Conservation (phyloP, 2,329 filamentous ascomycete genomes). For the Aspergillus nomiae region DNA sequence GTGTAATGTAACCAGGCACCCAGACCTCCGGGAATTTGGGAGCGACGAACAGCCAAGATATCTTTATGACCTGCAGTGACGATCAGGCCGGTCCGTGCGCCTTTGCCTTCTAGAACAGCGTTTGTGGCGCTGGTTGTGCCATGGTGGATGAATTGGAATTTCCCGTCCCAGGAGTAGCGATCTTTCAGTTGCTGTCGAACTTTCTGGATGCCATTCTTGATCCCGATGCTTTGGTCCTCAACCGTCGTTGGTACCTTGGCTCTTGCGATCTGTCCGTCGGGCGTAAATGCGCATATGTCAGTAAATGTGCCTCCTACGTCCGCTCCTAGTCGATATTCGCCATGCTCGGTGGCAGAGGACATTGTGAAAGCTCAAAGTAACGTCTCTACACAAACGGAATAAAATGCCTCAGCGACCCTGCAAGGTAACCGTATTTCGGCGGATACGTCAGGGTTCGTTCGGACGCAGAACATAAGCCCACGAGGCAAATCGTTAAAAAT, state of each 20-base stretch:
- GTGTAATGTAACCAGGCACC: constrained; percentile 54
- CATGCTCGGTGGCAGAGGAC: not conserved
- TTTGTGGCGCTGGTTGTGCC: constrained; percentile 55
- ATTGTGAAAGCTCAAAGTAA: not conserved
- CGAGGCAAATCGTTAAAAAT: not conserved
- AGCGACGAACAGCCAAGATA: constrained; percentile 49
- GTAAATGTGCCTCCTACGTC: constrained; percentile 49
- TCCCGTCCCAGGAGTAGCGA: constrained; percentile 45
- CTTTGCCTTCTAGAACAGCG: constrained; percentile 53
- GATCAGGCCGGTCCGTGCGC: constrained; percentile 50
- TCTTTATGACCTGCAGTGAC: constrained; percentile 55
- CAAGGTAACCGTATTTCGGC: not conserved
- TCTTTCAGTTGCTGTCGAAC: constrained; percentile 42
- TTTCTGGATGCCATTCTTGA: constrained; percentile 49
- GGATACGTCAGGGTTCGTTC: not conserved
- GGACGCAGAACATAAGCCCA: not conserved
- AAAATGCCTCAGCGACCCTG: not conserved
- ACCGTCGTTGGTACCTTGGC: constrained; percentile 51
- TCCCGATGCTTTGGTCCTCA: constrained; percentile 51
- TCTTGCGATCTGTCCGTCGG: constrained; percentile 45
- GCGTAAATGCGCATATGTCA: constrained; percentile 52
- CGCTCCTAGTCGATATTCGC: constrained; percentile 24
- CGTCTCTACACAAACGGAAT: not conserved
- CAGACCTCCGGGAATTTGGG: constrained; percentile 54
- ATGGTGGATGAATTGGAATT: constrained; percentile 53